Evolutionary conservation across 164 flowering plant species (phyloP).

Genomic region (Saururus chinensis): DNA sequence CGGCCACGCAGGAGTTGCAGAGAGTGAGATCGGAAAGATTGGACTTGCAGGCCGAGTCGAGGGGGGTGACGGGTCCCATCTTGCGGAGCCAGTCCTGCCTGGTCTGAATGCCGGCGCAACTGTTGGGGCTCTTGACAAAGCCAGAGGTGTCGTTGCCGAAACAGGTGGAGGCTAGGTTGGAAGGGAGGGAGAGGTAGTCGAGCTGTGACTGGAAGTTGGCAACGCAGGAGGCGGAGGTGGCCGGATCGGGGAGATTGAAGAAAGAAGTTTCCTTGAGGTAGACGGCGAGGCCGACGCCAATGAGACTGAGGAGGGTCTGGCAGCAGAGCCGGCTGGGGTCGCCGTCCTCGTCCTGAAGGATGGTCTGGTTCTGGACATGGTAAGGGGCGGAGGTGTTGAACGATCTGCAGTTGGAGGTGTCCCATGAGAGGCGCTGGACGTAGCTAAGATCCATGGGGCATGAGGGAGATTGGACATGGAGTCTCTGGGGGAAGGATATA

Average conservation of each 20-base stretch:
- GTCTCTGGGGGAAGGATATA: too few species aligned
- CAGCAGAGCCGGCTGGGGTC: slow-evolving; percentile 23
- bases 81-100: slow-evolving; percentile 38
- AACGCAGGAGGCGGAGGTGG: slow-evolving; percentile 36
- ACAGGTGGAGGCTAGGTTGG: slow-evolving; percentile 28
- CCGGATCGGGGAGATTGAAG: slow-evolving; percentile 32
- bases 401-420: slow-evolving; percentile 26
- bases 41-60: slow-evolving; percentile 35
- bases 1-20: slow-evolving; percentile 48
- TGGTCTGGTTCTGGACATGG: background rate
- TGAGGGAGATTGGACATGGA: background rate
- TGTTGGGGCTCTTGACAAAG: slow-evolving; percentile 28
- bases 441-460: slow-evolving; percentile 50
- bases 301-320: slow-evolving; percentile 38
- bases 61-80: slow-evolving; percentile 30
- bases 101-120: slow-evolving; percentile 42
- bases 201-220: slow-evolving; percentile 33
- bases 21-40: slow-evolving; percentile 35
- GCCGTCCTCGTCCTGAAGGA: background rate
- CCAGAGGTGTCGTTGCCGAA: slow-evolving; percentile 22
- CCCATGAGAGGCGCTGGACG: slow-evolving; percentile 38
- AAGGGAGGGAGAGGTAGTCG: slow-evolving; percentile 24
- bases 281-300: slow-evolving; percentile 33
- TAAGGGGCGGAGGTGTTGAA: background rate
- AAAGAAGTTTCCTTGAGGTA: slow-evolving; percentile 39